These are phyloP conservation scores for Diplodia mutila DNA, from an alignment of 2,329 filamentous ascomycete species.

Conservation along the genomic window DNA sequence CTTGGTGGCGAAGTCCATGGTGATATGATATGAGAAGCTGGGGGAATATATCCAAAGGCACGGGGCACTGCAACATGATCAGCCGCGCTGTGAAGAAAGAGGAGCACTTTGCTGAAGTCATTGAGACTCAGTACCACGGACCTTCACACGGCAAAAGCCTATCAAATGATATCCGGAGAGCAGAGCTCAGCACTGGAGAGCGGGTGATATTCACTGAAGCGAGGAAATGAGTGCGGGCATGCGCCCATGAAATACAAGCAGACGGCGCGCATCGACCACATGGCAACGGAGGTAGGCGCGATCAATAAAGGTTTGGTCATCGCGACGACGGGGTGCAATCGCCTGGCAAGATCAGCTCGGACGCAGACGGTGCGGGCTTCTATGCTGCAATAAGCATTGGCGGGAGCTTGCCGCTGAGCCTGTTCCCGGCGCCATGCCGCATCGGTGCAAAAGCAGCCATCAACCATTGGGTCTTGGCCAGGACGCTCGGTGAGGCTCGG, in stretches of 20 bases:
- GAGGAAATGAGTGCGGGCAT: not conserved
- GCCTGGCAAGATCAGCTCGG: not conserved
- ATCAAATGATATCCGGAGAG: not conserved
- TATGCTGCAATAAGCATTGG: constrained; percentile 16
- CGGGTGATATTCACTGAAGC: not conserved
- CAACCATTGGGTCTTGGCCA: not conserved
- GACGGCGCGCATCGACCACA: not conserved
- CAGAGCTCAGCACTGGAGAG: not conserved
- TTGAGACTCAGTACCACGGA: too few relatives aligned
- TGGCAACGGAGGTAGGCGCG: not conserved
- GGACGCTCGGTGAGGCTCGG: constrained; percentile 2
- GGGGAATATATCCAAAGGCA: not conserved
- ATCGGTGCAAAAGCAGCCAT: not conserved
- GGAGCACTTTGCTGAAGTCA: not conserved
- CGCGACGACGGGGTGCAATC: not conserved
- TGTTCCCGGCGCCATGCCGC: constrained; percentile 10
- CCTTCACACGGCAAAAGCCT: not conserved
- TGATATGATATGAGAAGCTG: not conserved
- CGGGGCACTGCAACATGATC: not conserved
- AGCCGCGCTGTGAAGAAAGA: not conserved
- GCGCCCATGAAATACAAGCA: not conserved
- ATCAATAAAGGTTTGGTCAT: constrained; percentile 18
- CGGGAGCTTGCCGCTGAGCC: constrained; percentile 19
- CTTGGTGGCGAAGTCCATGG: constrained; percentile 17
- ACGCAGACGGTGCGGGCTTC: not conserved